Conservation (phyloP, 2,329 filamentous ascomycete species). For the Monosporascus ibericus region DNA sequence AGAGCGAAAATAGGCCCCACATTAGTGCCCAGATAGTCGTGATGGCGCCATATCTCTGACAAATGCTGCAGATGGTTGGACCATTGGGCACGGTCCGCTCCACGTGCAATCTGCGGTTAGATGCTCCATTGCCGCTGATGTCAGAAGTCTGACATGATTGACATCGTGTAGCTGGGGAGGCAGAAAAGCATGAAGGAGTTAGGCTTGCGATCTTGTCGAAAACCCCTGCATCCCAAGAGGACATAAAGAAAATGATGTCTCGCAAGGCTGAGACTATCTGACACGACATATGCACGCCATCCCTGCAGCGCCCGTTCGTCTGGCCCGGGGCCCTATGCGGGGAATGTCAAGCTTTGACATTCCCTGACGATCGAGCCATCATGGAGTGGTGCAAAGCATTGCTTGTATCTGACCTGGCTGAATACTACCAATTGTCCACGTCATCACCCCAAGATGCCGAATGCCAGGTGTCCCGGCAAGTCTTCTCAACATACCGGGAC, state of each 20-base stretch:
- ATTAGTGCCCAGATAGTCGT: constrained; percentile 1
- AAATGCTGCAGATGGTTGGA: constrained; percentile 2
- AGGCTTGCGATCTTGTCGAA: constrained; percentile 8
- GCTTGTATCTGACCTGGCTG: no score
- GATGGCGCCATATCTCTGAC: background rate
- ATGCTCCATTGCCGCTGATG: background rate
- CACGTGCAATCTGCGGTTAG: constrained; percentile 9
- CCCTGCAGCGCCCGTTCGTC: constrained; percentile 7
- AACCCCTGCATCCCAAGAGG: constrained; percentile 14
- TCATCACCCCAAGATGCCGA: no score
- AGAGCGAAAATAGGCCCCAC: constrained; percentile 2
- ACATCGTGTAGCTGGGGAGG: constrained; percentile 13
- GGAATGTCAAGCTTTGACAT: constrained; percentile 3
- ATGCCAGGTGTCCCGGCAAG: no score
- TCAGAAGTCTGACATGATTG: constrained; percentile 9
- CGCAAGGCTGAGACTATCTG: constrained; percentile 22
- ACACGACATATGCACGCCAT: constrained; percentile 9
- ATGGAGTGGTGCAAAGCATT: no score
- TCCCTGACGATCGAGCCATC: background rate
- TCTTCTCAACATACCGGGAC: no score
- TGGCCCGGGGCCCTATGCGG: constrained; percentile 4
- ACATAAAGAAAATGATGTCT: constrained; percentile 10
- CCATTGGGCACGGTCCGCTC: constrained; percentile 14
- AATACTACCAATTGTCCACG: no score
- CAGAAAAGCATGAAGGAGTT: constrained; percentile 4